Percentiles rank a stretch among this genome's conserved stretches.
phyloP scores from a whole-genome alignment of 305 asterid genomes.

The Solanum hybrid region DNA sequence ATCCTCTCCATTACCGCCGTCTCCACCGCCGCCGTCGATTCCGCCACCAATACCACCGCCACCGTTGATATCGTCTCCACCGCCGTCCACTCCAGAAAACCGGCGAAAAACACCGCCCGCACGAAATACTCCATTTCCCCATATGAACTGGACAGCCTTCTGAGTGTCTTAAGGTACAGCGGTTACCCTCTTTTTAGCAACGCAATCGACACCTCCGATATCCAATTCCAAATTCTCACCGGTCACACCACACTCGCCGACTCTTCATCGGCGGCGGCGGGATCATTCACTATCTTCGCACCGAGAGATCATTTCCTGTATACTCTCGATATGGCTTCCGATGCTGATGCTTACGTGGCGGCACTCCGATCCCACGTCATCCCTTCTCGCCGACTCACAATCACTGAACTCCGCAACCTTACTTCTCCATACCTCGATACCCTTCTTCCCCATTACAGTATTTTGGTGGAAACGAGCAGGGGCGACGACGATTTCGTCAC shows the following conservation, averaged over 20 bases:
- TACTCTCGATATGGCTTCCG: slow-evolving; percentile 49
- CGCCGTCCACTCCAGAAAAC: background rate
- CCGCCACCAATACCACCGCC: background rate
- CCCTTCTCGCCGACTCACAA: slow-evolving; percentile 36
- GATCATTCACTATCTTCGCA: slow-evolving; percentile 44
- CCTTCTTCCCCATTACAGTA: slow-evolving; percentile 45
- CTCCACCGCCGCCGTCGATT: background rate
- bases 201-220: slow-evolving; percentile 57
- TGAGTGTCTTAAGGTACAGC: slow-evolving; percentile 21
- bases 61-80: background rate
- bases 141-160: slow-evolving; percentile 25
- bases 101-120: background rate
- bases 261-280: background rate
- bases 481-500: slow-evolving; percentile 7
- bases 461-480: slow-evolving; percentile 26
- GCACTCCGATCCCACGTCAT: slow-evolving; percentile 50
- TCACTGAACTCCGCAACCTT: slow-evolving; percentile 32
- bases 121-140: background rate
- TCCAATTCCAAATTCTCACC: slow-evolving; percentile 41
- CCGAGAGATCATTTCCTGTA: slow-evolving; percentile 31
- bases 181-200: slow-evolving; percentile 57
- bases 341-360: slow-evolving; percentile 42
- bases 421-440: slow-evolving; percentile 41
- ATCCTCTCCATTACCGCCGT: background rate
- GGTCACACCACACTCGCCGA: background rate